Percentiles rank a stretch among this genome's conserved stretches.
Evolutionary conservation across 495 filamentous ascomycete genomes (phyloP).

Genomic region (Aspergillus saccharolyticus): DNA sequence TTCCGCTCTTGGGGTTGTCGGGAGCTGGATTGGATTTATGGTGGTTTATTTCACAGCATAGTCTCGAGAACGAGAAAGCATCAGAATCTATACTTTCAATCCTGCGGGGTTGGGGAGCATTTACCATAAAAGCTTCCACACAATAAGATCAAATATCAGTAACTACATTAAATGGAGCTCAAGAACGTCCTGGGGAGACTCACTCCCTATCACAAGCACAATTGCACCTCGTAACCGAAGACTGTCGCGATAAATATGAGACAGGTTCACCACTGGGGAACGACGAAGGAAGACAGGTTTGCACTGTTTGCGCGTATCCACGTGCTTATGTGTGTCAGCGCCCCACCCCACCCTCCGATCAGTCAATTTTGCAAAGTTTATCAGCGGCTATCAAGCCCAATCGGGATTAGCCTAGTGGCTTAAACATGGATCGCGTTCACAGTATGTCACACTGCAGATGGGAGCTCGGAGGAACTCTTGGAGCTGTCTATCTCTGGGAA

Average conservation of each 20-base stretch:
- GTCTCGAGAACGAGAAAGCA: no score
- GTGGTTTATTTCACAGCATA: constrained; percentile 84
- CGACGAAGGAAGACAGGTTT: constrained; percentile 12
- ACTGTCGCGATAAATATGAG: background rate
- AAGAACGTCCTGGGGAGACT: no score
- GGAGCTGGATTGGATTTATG: constrained; percentile 93
- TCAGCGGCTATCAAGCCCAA: constrained; percentile 20
- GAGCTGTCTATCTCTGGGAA: background rate
- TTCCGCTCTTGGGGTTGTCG: constrained; percentile 89
- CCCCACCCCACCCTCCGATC: constrained; percentile 24
- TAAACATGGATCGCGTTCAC: constrained; percentile 21
- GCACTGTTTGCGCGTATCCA: constrained; percentile 30
- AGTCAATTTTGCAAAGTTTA: constrained; percentile 29
- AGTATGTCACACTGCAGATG: constrained; percentile 17
- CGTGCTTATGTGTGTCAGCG: constrained; percentile 21
- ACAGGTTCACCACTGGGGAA: background rate
- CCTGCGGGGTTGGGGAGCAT: no score
- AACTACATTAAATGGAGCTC: no score
- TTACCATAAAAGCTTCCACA: no score
- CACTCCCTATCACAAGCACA: no score
- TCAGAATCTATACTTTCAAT: no score
- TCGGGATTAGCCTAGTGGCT: constrained; percentile 20
- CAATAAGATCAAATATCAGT: no score
- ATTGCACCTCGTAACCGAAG: no score
- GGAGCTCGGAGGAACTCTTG: background rate